phyloP scores from a whole-genome alignment of 2,329 filamentous ascomycete genomes.

The Neodidymelliopsis sp. region DNA sequence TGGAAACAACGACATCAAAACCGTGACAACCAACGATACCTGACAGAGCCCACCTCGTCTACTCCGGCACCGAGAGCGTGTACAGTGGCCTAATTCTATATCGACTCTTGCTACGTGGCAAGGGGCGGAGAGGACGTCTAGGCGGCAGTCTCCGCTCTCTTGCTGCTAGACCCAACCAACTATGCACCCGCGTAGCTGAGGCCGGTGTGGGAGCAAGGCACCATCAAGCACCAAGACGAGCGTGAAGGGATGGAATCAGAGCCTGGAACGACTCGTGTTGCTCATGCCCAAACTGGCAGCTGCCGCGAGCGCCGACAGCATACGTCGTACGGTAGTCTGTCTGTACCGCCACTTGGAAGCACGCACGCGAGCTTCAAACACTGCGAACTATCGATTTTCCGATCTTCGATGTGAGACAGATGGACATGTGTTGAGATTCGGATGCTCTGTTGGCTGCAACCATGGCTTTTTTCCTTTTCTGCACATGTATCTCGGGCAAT shows the following conservation, averaged over 20 bases:
- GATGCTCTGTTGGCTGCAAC: not conserved
- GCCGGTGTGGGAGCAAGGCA: slow-evolving; percentile 6
- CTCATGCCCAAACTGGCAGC: not conserved
- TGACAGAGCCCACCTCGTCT: not conserved
- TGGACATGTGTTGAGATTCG: slow-evolving; percentile 1
- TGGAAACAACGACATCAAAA: too few relatives aligned
- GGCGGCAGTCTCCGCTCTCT: slow-evolving; percentile 14
- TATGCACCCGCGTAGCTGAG: not conserved
- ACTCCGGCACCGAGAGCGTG: not conserved
- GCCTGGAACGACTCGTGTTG: not conserved
- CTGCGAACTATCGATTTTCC: slow-evolving; percentile 1
- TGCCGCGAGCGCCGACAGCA: not conserved
- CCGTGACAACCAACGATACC: not conserved
- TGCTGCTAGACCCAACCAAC: not conserved
- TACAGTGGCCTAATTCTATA: not conserved
- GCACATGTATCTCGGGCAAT: not conserved
- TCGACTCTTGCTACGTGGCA: not conserved
- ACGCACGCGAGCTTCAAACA: not conserved
- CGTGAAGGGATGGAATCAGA: not conserved
- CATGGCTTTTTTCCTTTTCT: not conserved
- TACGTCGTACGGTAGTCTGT: too few relatives aligned
- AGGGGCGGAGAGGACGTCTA: slow-evolving; percentile 25
- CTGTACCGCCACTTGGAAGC: not conserved
- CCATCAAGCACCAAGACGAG: slow-evolving; percentile 2
- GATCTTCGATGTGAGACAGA: slow-evolving; percentile 1